Base-by-base conservation (phyloP, 2,329 filamentous ascomycete species). In the Talaromyces atroroseus region DNA sequence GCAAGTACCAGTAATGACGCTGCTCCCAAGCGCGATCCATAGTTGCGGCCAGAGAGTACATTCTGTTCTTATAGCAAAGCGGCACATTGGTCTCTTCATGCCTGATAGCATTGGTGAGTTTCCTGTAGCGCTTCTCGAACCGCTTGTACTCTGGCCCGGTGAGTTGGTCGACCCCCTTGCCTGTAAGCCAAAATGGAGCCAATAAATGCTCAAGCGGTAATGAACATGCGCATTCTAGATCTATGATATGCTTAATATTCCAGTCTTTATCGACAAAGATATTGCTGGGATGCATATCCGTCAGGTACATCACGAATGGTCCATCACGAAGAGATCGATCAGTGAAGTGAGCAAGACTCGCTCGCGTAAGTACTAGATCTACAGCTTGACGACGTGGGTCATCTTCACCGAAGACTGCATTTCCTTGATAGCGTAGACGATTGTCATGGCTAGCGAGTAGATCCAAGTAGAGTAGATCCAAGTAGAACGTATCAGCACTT, bases 281-380 rank as follows among this genome's bases (percentile, higher is more conserved):
- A 51, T 77, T 76, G 54, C 68, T 71, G 47, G 62, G 62, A 53
- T 76, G 67, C 12, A 76, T 59, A 58, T 76, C 72, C 18, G 70
- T 74, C 21, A 76, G 60, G 1, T 51, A 59, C 49, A 65, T 63
- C 12, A 69, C 49, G 53, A 72, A 76, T 1, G 70, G 70, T 1
- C 72, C 71, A 18, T 66, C 48, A 4, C 68, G 63, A 21, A 68
- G 60, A 58, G 72, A 68, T 21, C 60, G 56, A 4, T 59, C 60
- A 26, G 60, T 64, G 66, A 59, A 71, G 48, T 60, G 70, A 56
- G 51, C 64, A 45, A 56, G 57, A 26, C 61, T 63, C 5, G 61
- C 64, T 50, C 68, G 63, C 64, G 74, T 49, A 34, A 49, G 47
- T 21, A 49, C 47, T 21, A 49, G 26, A 12, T 49, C 47, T 14